Percentiles rank a stretch among this genome's conserved stretches.
Evolutionary conservation across 2,329 filamentous ascomycete genomes (phyloP).

Genomic region (Pseudogymnoascus sp.): DNA sequence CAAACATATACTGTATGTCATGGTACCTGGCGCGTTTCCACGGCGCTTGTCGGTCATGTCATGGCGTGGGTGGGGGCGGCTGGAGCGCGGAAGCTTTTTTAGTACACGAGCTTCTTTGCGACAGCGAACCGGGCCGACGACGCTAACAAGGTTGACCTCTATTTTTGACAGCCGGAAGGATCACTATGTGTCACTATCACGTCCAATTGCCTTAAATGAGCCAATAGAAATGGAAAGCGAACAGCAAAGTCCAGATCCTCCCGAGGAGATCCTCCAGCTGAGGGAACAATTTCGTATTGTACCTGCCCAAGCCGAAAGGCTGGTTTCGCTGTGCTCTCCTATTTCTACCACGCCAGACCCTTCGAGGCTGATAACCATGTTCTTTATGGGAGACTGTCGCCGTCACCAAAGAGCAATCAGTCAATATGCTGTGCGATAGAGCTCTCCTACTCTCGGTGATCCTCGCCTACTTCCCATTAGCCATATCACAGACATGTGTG

Average conservation of each 20-base stretch:
- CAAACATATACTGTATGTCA: no score
- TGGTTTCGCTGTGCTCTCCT: neutral
- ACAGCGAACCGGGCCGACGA: neutral
- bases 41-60: neutral
- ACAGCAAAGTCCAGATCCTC: neutral
- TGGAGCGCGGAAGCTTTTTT: neutral
- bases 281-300: neutral
- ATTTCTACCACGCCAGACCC: neutral
- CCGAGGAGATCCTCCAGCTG: neutral
- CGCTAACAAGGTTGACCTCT: neutral
- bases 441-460: neutral
- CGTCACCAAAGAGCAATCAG: neutral
- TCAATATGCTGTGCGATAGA: neutral
- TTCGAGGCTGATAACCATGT: neutral
- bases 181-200: neutral
- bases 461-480: neutral
- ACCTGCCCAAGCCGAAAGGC: neutral
- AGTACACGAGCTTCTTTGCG: neutral
- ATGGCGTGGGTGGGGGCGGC: neutral
- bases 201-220: neutral
- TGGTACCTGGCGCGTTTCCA: neutral
- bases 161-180: neutral
- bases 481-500: neutral
- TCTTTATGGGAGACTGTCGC: neutral
- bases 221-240: neutral